phyloP scores from a whole-genome alignment of 1,284 basidiomycete species.

The Puccinia polysora region DNA sequence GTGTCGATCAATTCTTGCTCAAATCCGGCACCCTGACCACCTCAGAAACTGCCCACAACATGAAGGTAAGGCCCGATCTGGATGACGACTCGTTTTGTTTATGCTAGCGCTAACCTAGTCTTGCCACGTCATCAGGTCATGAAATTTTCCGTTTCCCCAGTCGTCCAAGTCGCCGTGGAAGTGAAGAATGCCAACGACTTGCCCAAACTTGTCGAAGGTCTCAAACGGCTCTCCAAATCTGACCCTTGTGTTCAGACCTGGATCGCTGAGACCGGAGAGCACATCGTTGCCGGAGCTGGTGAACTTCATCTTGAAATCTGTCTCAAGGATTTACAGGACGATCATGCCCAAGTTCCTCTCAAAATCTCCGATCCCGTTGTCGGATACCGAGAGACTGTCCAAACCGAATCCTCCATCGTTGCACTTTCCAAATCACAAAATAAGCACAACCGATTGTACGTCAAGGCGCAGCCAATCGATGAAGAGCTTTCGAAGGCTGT shows the following conservation, averaged over 20 bases:
- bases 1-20: conserved; percentile 99
- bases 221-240: conserved; percentile 99
- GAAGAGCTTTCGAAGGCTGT: conserved; percentile 93
- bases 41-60: conserved; percentile 99
- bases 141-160: conserved; percentile 72
- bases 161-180: conserved; percentile 98
- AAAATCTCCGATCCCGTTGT: conserved; percentile 99
- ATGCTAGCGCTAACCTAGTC: background rate
- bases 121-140: conserved; percentile 22
- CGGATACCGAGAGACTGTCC: conserved; percentile 96
- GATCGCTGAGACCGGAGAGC: conserved; percentile 89
- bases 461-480: conserved; percentile 84
- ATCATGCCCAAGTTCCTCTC: conserved; percentile 98
- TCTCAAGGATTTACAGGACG: conserved; percentile 98
- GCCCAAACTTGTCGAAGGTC: conserved; percentile 99
- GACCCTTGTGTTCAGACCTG: conserved; percentile 98
- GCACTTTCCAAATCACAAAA: conserved; percentile 99
- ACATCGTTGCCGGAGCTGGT: conserved; percentile 98
- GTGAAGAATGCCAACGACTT: conserved; percentile 99
- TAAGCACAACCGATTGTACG: conserved; percentile 99
- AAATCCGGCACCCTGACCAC: conserved; percentile 90
- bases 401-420: conserved; percentile 88
- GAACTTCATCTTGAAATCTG: conserved; percentile 99
- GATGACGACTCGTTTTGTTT: conserved; percentile 68
- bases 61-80: conserved; percentile 79